phyloP scores from a whole-genome alignment of 768 basidiomycete genomes.

The Fomitopsis serialis region DNA sequence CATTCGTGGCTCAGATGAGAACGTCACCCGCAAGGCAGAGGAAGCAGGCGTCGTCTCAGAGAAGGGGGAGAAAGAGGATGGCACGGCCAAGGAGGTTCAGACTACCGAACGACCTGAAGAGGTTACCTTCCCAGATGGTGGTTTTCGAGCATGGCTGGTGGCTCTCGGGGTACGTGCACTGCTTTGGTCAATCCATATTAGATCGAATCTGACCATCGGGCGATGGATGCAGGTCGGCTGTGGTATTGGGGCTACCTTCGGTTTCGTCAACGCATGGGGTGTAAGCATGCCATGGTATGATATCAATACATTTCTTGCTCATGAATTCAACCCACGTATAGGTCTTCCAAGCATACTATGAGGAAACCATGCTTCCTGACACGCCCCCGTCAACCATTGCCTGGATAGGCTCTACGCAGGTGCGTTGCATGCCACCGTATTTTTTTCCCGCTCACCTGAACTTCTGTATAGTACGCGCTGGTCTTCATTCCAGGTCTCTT shows the following conservation, averaged over 20 bases:
- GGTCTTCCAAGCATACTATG: conserved; percentile 74
- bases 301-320: neutral
- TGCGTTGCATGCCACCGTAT: conserved; percentile 12
- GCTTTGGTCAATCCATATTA: neutral
- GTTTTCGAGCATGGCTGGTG: conserved; percentile 38
- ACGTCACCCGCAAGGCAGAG: neutral
- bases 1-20: neutral
- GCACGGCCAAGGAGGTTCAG: neutral
- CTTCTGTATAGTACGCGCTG: conserved; percentile 47
- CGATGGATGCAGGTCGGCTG: conserved; percentile 14
- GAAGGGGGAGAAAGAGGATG: conserved; percentile 3
- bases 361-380: conserved; percentile 41
- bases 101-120: neutral
- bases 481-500: conserved; percentile 58
- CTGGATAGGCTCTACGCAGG: conserved; percentile 80
- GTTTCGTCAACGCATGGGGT: conserved; percentile 73
- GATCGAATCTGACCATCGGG: neutral
- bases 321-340: conserved; percentile 18
- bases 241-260: conserved; percentile 51
- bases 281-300: conserved; percentile 33
- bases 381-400: conserved; percentile 66
- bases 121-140: conserved; percentile 38
- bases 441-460: neutral
- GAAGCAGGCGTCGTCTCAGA: neutral
- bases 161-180: conserved; percentile 31